These are phyloP conservation scores for Ambrosia artemisiifolia DNA, from an alignment of 129 eudicot genomes.

Conservation along the genomic window DNA sequence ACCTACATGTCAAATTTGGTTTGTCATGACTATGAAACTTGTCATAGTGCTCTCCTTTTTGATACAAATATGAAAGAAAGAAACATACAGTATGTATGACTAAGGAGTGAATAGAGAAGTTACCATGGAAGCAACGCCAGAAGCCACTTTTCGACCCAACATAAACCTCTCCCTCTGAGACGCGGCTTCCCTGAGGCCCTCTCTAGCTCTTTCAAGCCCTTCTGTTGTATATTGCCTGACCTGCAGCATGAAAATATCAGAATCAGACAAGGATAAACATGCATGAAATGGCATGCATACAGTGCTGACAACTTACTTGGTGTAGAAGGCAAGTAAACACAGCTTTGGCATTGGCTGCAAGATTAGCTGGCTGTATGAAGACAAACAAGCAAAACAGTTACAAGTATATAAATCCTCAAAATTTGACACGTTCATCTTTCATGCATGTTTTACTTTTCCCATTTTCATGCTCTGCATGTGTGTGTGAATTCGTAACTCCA, in stretches of 20 bases:
- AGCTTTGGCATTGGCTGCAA: conserved; percentile 77
- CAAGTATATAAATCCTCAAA: neutral
- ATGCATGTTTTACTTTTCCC: neutral
- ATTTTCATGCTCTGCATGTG: neutral
- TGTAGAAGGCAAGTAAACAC: conserved; percentile 83
- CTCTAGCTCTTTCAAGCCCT: conserved; percentile 88
- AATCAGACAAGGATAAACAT: conserved; percentile 1
- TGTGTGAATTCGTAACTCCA: neutral
- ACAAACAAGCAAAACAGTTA: conserved; percentile 25
- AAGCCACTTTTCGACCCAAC: conserved; percentile 83
- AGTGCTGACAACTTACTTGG: conserved; percentile 55
- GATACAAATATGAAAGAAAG: neutral
- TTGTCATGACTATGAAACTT: conserved; percentile 21
- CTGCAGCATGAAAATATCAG: conserved; percentile 26
- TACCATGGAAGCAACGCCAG: conserved; percentile 83
- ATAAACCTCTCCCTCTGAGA: conserved; percentile 81
- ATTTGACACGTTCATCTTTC: neutral
- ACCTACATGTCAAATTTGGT: conserved; percentile 49
- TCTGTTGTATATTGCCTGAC: conserved; percentile 71
- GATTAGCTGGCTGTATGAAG: conserved; percentile 61
- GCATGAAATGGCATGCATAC: neutral
- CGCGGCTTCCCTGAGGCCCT: conserved; percentile 82
- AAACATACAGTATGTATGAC: neutral
- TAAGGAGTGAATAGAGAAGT: conserved; percentile 16
- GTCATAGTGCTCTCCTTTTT: neutral